Percentiles rank a stretch among this genome's conserved stretches.
Conservation (phyloP, 768 basidiomycete species). For the Erythrobasidium yunnanense region DNA sequence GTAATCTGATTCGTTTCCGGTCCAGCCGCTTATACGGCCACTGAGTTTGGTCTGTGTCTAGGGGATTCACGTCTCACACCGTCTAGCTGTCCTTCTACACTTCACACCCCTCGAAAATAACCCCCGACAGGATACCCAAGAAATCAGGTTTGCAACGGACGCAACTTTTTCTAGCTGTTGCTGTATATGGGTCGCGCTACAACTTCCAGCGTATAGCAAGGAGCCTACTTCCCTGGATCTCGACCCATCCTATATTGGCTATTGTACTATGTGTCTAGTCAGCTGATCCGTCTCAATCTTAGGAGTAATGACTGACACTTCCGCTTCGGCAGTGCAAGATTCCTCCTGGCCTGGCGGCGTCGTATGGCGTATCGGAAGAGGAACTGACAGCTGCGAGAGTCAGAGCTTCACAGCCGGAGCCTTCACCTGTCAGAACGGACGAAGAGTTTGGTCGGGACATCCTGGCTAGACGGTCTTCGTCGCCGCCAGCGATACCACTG, state of each 20-base stretch:
- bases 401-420: background rate
- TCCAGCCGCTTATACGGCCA: too few species aligned
- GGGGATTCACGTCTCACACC: conserved; percentile 9
- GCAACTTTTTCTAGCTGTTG: conserved; percentile 13
- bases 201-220: conserved; percentile 11
- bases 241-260: background rate
- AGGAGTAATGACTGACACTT: background rate
- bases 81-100: conserved; percentile 8
- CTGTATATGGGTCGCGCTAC: conserved; percentile 4
- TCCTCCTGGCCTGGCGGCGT: background rate
- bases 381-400: conserved; percentile 2
- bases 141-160: conserved; percentile 8
- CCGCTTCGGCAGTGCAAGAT: background rate
- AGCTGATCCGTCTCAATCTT: background rate
- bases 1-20: background rate
- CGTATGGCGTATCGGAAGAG: conserved; percentile 13
- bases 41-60: too few species aligned
- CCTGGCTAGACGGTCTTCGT: background rate
- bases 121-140: conserved; percentile 9
- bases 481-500: background rate
- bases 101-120: conserved; percentile 7
- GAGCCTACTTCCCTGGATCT: background rate
- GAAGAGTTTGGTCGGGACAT: background rate
- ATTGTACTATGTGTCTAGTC: conserved; percentile 14
- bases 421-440: background rate